These are phyloP conservation scores for Xylaria curta DNA, from an alignment of 495 filamentous ascomycete genomes.

Conservation along the genomic window DNA sequence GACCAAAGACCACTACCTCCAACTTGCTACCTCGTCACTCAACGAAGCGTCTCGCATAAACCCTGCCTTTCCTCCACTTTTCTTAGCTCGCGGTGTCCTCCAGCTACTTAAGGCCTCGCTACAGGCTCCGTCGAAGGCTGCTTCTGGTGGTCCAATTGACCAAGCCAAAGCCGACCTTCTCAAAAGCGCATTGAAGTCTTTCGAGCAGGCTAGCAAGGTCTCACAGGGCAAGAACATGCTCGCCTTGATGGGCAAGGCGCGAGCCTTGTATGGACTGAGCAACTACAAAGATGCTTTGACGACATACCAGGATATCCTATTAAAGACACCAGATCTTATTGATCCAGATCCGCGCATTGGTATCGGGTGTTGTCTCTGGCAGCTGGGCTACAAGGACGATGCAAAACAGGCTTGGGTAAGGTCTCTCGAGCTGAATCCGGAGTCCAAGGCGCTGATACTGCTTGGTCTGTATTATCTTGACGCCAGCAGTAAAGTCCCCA, in stretches of 20 bases:
- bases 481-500: constrained; percentile 76
- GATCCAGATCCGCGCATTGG: constrained; percentile 96
- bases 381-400: constrained; percentile 89
- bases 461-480: constrained; percentile 88
- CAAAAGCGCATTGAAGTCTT: constrained; percentile 83
- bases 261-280: constrained; percentile 81
- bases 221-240: constrained; percentile 88
- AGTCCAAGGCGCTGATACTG: constrained; percentile 91
- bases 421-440: constrained; percentile 81
- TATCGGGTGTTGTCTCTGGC: constrained; percentile 95
- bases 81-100: constrained; percentile 89
- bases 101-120: constrained; percentile 87
- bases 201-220: constrained; percentile 86
- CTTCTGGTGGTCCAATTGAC: constrained; percentile 65
- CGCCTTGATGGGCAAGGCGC: constrained; percentile 84
- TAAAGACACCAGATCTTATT: constrained; percentile 82
- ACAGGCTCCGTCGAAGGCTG: constrained; percentile 72
- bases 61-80: constrained; percentile 85
- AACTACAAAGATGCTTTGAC: constrained; percentile 82
- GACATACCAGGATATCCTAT: constrained; percentile 83
- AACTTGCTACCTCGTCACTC: constrained; percentile 84
- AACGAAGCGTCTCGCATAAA: constrained; percentile 96
- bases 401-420: constrained; percentile 90
- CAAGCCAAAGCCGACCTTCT: constrained; percentile 80
- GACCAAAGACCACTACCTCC: constrained; percentile 91